phyloP scores from a whole-genome alignment of 352 stramenopile genomes.

The Globisporangium mamillatum region DNA sequence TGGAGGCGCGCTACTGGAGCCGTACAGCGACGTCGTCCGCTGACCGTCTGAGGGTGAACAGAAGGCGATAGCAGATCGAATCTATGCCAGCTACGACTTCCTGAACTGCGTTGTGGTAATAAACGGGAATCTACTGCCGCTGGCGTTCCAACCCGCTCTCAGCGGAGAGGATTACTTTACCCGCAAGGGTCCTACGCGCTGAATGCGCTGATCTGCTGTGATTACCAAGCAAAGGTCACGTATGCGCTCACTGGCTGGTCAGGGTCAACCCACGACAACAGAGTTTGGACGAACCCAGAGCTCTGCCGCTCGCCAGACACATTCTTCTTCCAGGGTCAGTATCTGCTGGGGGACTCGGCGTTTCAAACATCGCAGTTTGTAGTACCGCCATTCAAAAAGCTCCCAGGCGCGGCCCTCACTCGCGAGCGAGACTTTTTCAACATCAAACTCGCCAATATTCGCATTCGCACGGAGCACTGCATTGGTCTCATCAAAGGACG shows the following conservation, averaged over 20 bases:
- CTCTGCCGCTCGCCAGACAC: neutral
- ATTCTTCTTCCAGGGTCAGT: neutral
- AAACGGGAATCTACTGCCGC: neutral
- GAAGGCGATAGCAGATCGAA: constrained; percentile 1
- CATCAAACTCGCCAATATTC: neutral
- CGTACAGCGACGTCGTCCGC: neutral
- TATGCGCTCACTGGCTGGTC: neutral
- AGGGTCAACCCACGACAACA: neutral
- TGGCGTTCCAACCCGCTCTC: neutral
- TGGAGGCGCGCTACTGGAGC: neutral
- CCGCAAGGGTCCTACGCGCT: neutral
- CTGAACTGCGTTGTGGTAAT: neutral
- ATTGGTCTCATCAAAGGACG: neutral
- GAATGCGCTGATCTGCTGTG: neutral
- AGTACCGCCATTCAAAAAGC: neutral
- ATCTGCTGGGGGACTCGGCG: neutral
- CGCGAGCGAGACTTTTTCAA: neutral
- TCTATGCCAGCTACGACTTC: neutral
- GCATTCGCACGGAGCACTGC: neutral
- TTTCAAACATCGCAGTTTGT: neutral
- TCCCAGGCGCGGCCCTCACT: neutral
- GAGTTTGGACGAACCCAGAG: neutral
- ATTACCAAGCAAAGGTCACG: neutral
- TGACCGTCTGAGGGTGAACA: neutral
- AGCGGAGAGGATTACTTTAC: constrained; percentile 1